Evolutionary conservation across 164 flowering plant species (phyloP).

Genomic region (Nelumbo lutea): DNA sequence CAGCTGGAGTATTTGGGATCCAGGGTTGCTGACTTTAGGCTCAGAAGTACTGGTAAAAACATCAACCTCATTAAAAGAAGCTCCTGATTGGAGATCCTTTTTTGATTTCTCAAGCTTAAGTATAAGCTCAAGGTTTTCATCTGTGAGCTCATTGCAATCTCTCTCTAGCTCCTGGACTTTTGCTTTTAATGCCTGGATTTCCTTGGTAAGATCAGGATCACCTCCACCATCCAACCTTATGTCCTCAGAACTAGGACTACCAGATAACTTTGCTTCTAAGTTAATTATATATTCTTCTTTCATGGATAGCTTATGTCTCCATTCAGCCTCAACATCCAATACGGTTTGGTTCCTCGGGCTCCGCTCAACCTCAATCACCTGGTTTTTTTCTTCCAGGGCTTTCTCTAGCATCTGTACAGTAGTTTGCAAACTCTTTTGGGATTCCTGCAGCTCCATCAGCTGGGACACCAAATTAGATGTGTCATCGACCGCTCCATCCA

Average conservation of each 20-base stretch:
- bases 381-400: constrained; percentile 39
- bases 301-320: constrained; percentile 29
- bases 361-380: constrained; percentile 36
- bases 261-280: constrained; percentile 40
- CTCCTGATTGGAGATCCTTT: constrained; percentile 13
- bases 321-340: constrained; percentile 34
- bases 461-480: constrained; percentile 24
- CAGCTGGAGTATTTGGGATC: constrained; percentile 18
- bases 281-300: constrained; percentile 44
- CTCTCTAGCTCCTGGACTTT: constrained; percentile 58
- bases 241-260: constrained; percentile 20
- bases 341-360: constrained; percentile 23
- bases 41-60: constrained; percentile 9
- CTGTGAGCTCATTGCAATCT: constrained; percentile 60
- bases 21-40: constrained; percentile 26
- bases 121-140: constrained; percentile 52
- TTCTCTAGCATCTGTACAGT: constrained; percentile 41
- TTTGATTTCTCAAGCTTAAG: constrained; percentile 41
- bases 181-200: constrained; percentile 34
- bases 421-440: constrained; percentile 39
- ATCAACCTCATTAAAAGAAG: constrained; percentile 6
- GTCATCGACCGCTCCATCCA: constrained; percentile 10
- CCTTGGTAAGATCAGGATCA: constrained; percentile 25
- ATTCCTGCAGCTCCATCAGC: constrained; percentile 41
- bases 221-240: constrained; percentile 9